These are phyloP conservation scores for Jimgerdemannia flammicorona DNA, from an alignment of 192 early-diverging fungal species.

Conservation along the genomic window DNA sequence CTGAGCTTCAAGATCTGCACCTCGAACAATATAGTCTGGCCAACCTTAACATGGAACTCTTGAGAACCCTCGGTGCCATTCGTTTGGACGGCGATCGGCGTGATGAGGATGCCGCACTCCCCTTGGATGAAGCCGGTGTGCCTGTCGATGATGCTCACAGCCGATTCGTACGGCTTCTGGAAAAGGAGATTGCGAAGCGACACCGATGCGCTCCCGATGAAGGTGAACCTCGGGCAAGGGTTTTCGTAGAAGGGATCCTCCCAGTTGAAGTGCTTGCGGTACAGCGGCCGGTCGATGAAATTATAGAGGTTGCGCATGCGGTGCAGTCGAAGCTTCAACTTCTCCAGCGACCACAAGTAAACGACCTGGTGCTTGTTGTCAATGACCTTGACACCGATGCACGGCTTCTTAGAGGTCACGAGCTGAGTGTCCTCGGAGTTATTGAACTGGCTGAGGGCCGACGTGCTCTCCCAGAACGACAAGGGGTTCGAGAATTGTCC, in stretches of 20 bases:
- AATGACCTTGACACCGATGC: conserved; percentile 51
- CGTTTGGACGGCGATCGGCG: conserved; percentile 22
- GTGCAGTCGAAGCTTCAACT: conserved; percentile 29
- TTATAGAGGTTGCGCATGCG: conserved; percentile 53
- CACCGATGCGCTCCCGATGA: conserved; percentile 47
- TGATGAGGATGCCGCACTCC: conserved; percentile 33
- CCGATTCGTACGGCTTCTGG: conserved; percentile 40
- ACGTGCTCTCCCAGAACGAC: conserved; percentile 50
- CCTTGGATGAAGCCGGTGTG: conserved; percentile 40
- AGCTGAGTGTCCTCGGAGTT: conserved; percentile 45
- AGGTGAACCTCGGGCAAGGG: conserved; percentile 47
- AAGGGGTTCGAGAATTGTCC: conserved; percentile 44
- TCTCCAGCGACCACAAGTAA: conserved; percentile 42
- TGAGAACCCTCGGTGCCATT: not conserved
- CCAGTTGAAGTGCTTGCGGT: conserved; percentile 51
- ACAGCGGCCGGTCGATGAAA: conserved; percentile 50
- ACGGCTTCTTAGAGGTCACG: conserved; percentile 37
- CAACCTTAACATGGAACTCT: conserved; percentile 34
- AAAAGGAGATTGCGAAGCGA: conserved; percentile 35
- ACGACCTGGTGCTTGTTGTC: conserved; percentile 49
- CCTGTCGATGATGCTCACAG: conserved; percentile 39
- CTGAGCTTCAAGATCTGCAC: conserved; percentile 53
- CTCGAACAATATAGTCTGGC: conserved; percentile 57
- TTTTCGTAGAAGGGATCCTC: conserved; percentile 59
- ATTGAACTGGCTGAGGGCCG: conserved; percentile 42